phyloP scores from a whole-genome alignment of 352 stramenopile species.

The Globisporangium heterothallicum region DNA sequence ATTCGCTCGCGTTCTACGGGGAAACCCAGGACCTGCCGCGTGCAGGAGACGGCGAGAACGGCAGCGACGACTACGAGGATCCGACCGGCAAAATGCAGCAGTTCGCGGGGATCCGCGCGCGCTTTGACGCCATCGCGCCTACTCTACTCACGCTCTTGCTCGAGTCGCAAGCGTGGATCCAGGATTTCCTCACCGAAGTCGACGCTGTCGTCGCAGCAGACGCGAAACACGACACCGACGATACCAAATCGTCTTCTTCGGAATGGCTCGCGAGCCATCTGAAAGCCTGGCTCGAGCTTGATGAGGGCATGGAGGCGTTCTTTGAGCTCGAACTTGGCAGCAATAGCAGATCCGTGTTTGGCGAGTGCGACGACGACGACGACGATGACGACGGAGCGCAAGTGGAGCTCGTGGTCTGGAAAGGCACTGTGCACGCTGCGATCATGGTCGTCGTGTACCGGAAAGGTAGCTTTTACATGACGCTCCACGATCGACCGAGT shows the following conservation, averaged over 20 bases:
- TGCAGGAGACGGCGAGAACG: constrained; percentile 1
- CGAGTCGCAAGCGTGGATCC: constrained; percentile 53
- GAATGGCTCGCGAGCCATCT: constrained; percentile 37
- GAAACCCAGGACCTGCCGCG: constrained; percentile 27
- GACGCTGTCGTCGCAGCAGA: constrained; percentile 19
- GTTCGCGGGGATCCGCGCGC: constrained; percentile 13
- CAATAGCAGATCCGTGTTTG: constrained; percentile 10
- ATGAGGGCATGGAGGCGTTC: constrained; percentile 46
- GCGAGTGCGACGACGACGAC: constrained; percentile 11
- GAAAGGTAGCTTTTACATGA: constrained; percentile 43
- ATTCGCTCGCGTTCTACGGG: constrained; percentile 27
- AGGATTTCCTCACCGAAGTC: constrained; percentile 42
- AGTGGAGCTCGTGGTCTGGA: constrained; percentile 51
- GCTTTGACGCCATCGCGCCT: constrained; percentile 26
- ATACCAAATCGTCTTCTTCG: constrained; percentile 5
- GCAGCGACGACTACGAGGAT: background rate
- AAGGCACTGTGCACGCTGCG: constrained; percentile 46
- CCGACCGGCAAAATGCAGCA: constrained; percentile 2
- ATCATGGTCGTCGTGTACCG: constrained; percentile 53
- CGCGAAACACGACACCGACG: constrained; percentile 4
- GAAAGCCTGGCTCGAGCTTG: constrained; percentile 43
- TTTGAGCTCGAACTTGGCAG: constrained; percentile 47
- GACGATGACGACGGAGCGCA: constrained; percentile 15
- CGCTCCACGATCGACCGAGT: constrained; percentile 21
- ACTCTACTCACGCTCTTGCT: constrained; percentile 35